phyloP scores from a whole-genome alignment of 2,329 filamentous ascomycete species.

The Cladosporium cucumerinum region DNA sequence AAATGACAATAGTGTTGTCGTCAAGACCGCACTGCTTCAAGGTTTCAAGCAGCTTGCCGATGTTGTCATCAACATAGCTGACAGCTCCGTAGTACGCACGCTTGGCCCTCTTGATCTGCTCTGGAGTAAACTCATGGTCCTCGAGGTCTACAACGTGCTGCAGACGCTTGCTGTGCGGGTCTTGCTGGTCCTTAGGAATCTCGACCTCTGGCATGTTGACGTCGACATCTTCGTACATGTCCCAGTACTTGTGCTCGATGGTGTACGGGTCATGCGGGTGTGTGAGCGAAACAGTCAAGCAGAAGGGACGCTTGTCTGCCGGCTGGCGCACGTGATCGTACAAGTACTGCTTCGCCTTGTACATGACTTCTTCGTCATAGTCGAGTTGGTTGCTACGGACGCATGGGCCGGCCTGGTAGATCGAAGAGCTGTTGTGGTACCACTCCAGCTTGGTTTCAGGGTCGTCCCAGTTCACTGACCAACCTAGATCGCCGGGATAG shows the following conservation, averaged over 20 bases:
- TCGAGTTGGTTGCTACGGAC: conserved; percentile 92
- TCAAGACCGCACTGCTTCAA: conserved; percentile 75
- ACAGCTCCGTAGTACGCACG: conserved; percentile 90
- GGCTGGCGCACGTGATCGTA: conserved; percentile 87
- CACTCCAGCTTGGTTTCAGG: conserved; percentile 81
- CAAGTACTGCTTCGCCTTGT: conserved; percentile 81
- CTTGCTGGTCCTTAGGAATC: conserved; percentile 76
- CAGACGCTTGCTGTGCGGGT: conserved; percentile 81
- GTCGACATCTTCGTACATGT: conserved; percentile 82
- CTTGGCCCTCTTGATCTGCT: conserved; percentile 80
- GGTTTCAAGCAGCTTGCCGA: conserved; percentile 75
- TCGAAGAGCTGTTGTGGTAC: conserved; percentile 95
- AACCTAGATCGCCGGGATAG: conserved; percentile 90
- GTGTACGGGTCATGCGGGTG: conserved; percentile 95
- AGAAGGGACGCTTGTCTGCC: conserved; percentile 71
- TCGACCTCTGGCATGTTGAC: conserved; percentile 76
- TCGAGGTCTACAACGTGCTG: conserved; percentile 83
- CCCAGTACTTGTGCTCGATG: conserved; percentile 91
- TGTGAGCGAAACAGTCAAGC: conserved; percentile 85
- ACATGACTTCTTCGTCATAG: conserved; percentile 95
- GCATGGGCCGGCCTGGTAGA: conserved; percentile 83
- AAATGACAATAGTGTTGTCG: conserved; percentile 85
- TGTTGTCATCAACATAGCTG: conserved; percentile 89
- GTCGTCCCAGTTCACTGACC: conserved; percentile 94
- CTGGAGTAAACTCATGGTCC: conserved; percentile 77